A percentile compares a stretch with the other conserved stretches of the same genome.
phyloP scores from a whole-genome alignment of 768 basidiomycete species.

The Trametes maxima region DNA sequence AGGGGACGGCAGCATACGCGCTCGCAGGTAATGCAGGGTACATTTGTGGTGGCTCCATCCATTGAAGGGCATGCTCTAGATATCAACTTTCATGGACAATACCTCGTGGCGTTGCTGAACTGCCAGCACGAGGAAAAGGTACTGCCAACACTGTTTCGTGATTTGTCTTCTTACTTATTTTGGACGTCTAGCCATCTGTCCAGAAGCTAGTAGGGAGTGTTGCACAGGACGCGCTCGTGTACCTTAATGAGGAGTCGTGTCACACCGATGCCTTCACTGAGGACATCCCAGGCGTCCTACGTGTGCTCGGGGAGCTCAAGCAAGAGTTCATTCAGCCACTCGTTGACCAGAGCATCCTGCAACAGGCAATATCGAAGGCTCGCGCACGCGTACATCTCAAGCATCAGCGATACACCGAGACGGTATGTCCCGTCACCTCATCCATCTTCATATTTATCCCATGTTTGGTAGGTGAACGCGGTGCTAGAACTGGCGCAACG shows the following conservation, averaged over 20 bases:
- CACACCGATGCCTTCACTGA: constrained; percentile 64
- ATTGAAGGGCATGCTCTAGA: constrained; percentile 42
- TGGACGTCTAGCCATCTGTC: constrained; percentile 59
- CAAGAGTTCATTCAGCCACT: constrained; percentile 50
- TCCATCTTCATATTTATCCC: constrained; percentile 1
- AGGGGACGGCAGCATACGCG: constrained; percentile 69
- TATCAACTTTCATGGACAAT: constrained; percentile 54
- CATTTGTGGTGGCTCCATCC: constrained; percentile 7
- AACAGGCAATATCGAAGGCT: constrained; percentile 46
- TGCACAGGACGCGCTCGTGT: constrained; percentile 60
- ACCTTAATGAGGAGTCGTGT: constrained; percentile 65
- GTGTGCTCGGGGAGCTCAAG: constrained; percentile 51
- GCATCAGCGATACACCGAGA: constrained; percentile 48
- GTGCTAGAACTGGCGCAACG: constrained; percentile 62
- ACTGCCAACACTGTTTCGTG: constrained; percentile 3
- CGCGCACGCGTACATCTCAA: constrained; percentile 46
- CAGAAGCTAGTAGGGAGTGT: constrained; percentile 68
- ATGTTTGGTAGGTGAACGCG: constrained; percentile 48
- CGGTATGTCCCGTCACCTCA: constrained; percentile 40
- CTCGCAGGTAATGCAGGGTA: constrained; percentile 53
- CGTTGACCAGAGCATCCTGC: constrained; percentile 46
- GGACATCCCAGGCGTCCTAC: constrained; percentile 48
- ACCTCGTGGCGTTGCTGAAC: constrained; percentile 64
- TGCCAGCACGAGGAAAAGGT: constrained; percentile 90
- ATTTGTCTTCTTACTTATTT: neutral